phyloP scores from a whole-genome alignment of 371 early-diverging fungal genomes.

The Apophysomyces ossiformis region DNA sequence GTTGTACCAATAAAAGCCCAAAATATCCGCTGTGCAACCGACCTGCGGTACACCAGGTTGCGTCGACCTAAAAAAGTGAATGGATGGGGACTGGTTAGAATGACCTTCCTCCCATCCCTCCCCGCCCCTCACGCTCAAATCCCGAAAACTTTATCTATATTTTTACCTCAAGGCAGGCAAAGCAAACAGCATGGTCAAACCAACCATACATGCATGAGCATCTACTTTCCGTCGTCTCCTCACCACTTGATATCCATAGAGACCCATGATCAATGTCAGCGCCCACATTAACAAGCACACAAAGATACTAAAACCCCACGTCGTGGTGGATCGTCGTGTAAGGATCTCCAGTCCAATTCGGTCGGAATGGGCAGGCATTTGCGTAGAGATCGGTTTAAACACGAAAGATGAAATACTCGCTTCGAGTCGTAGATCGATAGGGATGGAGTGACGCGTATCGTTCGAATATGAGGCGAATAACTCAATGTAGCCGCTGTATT shows the following conservation, averaged over 20 bases:
- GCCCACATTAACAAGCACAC: constrained; percentile 46
- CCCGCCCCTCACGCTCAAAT: too few relatives aligned
- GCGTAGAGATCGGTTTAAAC: constrained; percentile 25
- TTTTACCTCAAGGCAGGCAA: constrained; percentile 38
- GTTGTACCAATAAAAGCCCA: constrained; percentile 46
- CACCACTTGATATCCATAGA: constrained; percentile 42
- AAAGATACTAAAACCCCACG: constrained; percentile 43
- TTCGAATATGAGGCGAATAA: constrained; percentile 25
- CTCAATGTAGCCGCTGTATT: constrained; percentile 35
- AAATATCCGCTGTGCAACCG: constrained; percentile 44
- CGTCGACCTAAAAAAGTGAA: constrained; percentile 21
- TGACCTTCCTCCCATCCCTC: too few relatives aligned
- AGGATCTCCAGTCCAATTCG: constrained; percentile 33
- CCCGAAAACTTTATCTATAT: too few relatives aligned
- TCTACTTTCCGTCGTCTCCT: constrained; percentile 31
- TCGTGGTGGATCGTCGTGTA: constrained; percentile 41
- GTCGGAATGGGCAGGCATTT: constrained; percentile 18
- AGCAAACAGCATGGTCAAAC: constrained; percentile 45
- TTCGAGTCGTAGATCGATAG: constrained; percentile 33
- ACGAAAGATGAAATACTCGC: constrained; percentile 40
- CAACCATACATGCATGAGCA: constrained; percentile 44
- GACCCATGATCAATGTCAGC: constrained; percentile 34
- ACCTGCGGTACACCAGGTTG: constrained; percentile 48
- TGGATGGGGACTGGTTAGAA: too few relatives aligned
- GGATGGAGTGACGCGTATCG: constrained; percentile 29